Evolutionary conservation across 2,329 filamentous ascomycete species (phyloP), one percentile per base, ranked within the genome.

Genomic region (Diaporthe sp.): DNA sequence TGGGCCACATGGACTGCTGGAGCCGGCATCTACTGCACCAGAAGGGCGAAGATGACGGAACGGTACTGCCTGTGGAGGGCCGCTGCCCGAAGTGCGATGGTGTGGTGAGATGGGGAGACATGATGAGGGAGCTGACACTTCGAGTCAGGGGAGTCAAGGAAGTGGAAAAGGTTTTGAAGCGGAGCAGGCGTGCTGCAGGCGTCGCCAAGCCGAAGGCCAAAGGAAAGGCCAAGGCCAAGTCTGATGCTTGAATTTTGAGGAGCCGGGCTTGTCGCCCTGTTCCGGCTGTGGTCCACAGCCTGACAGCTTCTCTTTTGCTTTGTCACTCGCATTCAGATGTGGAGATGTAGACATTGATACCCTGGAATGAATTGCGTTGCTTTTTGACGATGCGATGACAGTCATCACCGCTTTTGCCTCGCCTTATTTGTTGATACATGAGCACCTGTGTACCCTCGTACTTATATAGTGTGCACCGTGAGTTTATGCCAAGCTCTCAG

Each of bases 41-140:
- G 1, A 76, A 80, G 4, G 80, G 76, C 49, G 82, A 78, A 62
- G 71, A 80, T 0, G 79, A 81, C 0, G 83, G 85, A 4, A 83
- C 86, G 4, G 80, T 98, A 1, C 81, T 98, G 1, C 96, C 96
- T 0, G 86, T 90, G 1, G 82, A 87, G 46, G 95, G 95, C 3
- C 83, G 80, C 2, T 98, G 96, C 84, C 95, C 95, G 0, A 85
- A 85, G 28, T 98, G 96, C 81, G 84, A 87, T 1, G 86, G 87
- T 0, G 83, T 86, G 6, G 84, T 95, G 2, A 82, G 87, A 70
- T 98, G 96, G 96, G 87, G 88, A 0, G 90, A 94, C 65, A 90
- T 98, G 85, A 93, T 97, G 86, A 96, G 92, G 81, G 96, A 98
- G 82, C 84, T 98, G 79, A 97, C 90, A 70, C 84, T 98, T 67